Evolutionary conservation across 352 stramenopile genomes (phyloP).

Genomic region (Pythium folliculosum): DNA sequence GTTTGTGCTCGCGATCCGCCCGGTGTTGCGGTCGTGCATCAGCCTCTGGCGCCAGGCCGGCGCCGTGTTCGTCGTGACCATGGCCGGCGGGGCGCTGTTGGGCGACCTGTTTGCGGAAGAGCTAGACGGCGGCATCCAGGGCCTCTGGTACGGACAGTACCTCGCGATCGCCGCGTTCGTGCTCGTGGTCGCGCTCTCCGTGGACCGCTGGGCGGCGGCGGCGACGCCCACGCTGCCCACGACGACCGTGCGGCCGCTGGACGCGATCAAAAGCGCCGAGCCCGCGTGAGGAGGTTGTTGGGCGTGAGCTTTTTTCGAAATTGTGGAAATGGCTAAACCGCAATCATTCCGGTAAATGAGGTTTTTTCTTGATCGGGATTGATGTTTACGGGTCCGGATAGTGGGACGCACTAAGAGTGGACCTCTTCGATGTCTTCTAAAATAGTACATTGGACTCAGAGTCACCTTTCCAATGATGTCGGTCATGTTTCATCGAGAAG

Average conservation of each 20-base stretch:
- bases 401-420: background rate
- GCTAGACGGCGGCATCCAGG: constrained; percentile 52
- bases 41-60: constrained; percentile 26
- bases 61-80: constrained; percentile 26
- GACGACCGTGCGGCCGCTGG: background rate
- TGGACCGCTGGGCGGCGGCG: constrained; percentile 3
- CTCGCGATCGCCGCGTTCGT: constrained; percentile 27
- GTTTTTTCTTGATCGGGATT: background rate
- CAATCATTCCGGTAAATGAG: background rate
- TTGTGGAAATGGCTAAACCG: background rate
- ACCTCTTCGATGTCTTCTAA: background rate
- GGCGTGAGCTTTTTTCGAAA: constrained; percentile 1
- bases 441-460: background rate
- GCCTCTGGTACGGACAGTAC: constrained; percentile 65
- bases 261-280: too few species aligned
- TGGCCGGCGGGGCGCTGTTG: constrained; percentile 28
- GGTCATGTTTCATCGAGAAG: background rate
- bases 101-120: constrained; percentile 34
- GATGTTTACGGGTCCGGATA: constrained; percentile 2
- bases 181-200: constrained; percentile 8
- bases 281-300: background rate
- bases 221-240: background rate
- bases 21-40: constrained; percentile 30
- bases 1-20: constrained; percentile 25
- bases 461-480: background rate